Evolutionary conservation across 768 basidiomycete genomes (phyloP).

Genomic region (Infundibulicybe gibba): DNA sequence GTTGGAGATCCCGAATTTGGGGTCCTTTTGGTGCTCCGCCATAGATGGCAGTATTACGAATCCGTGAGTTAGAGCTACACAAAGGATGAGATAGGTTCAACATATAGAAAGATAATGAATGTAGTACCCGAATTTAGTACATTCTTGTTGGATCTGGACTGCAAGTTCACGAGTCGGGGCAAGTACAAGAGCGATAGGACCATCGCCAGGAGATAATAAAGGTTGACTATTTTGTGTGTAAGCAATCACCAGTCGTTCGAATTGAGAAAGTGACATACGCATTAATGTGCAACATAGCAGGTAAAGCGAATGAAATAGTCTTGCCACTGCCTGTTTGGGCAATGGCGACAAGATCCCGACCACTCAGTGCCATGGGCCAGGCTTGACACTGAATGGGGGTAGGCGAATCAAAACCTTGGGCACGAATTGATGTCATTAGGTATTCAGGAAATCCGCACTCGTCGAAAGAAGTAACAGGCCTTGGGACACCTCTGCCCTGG

Average conservation of each 20-base stretch:
- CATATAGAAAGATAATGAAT: neutral
- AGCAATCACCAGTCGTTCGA: slow-evolving; percentile 4
- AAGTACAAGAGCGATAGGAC: slow-evolving; percentile 94
- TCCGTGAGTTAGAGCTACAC: slow-evolving; percentile 79
- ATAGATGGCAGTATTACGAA: slow-evolving; percentile 98
- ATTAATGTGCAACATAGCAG: slow-evolving; percentile 99
- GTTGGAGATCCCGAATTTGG: slow-evolving; percentile 95
- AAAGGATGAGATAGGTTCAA: neutral
- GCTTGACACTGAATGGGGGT: slow-evolving; percentile 98
- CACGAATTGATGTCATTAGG: slow-evolving; percentile 87
- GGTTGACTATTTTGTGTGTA: slow-evolving; percentile 65
- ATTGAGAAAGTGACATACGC: slow-evolving; percentile 54
- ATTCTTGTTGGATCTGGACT: slow-evolving; percentile 98
- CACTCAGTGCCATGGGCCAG: slow-evolving; percentile 98
- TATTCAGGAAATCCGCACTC: slow-evolving; percentile 97
- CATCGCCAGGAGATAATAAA: slow-evolving; percentile 88
- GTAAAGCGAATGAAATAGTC: slow-evolving; percentile 97
- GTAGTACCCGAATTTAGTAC: slow-evolving; percentile 91
- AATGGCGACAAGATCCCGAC: slow-evolving; percentile 92
- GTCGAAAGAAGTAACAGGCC: slow-evolving; percentile 89
- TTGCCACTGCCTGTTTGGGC: slow-evolving; percentile 99
- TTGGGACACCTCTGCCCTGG: slow-evolving; percentile 83
- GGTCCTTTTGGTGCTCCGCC: slow-evolving; percentile 98
- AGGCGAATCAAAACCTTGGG: slow-evolving; percentile 88
- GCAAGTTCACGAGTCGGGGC: slow-evolving; percentile 98